Base-by-base conservation (phyloP, 78 protist species). In the Isochrysis galbana region DNA sequence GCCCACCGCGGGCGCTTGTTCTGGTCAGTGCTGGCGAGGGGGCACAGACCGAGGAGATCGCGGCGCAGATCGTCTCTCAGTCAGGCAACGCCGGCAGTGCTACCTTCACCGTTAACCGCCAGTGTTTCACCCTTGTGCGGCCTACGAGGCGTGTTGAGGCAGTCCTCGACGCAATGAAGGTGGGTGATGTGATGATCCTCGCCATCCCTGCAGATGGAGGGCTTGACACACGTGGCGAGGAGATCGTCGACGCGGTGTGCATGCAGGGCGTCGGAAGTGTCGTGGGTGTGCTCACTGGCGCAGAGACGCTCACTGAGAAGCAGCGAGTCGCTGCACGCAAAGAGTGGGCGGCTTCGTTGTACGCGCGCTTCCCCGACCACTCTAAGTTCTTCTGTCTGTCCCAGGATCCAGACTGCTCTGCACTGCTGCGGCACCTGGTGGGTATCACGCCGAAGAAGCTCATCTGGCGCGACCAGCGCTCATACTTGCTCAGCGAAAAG, bases 401-500 rank as follows among this genome's bases (percentile, higher is more conserved):
- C 86, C 29, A 1, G 38, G 42, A 39, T n/a, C 3, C 46, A 0
- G 47, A 38, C 48, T 0, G 32, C 47, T 29, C 47, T 26, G 38
- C 26, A 5, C 26, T 77, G 48, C 26, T 77, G 47, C 47, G 86
- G 38, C 86, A 77, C 86, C 32, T 77, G 47, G 2, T 0, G 34
- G 45, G 38, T 3, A 5, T 39, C 32, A 1, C 42, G 25, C 86
- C 45, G 47, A 22, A n/a, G 32, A 5, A 3, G 17, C 45, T 45
- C 74, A 3, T 23, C 22, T 84, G 44, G 55, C 74, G 26, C 91
- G 95, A 0, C 94, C 93, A 70, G 95, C 92, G 55, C 77, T 95
- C 61, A 38, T 97, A 54, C 91, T 97, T 94, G 86, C 51, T 96
- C 70, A 55, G 51, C 25, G 83, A 91, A 54, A 82, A 21, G 80